Conservation (phyloP, 176 grass and related monocot genomes). For the Paspalum vaginatum region DNA sequence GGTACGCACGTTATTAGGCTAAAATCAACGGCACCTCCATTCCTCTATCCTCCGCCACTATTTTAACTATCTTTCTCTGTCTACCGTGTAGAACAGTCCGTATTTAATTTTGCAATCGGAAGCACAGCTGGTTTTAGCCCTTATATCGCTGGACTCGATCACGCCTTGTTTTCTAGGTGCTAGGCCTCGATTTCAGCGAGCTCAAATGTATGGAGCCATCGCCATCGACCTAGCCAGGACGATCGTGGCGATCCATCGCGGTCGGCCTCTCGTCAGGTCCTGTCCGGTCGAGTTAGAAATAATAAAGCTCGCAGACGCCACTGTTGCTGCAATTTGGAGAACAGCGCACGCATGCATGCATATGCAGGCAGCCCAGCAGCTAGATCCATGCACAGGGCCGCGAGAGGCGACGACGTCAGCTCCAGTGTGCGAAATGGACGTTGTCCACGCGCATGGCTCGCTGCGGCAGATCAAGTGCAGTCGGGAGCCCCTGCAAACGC, state of each 20-base stretch:
- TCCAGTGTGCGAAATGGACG: conserved; percentile 3
- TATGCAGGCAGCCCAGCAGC: background rate
- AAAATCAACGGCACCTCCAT: no score
- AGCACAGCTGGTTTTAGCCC: no score
- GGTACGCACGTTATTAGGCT: no score
- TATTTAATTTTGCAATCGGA: no score
- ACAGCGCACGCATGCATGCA: background rate
- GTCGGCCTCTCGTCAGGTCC: no score
- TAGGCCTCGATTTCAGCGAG: background rate
- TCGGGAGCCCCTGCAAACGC: background rate
- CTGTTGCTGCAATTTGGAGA: background rate
- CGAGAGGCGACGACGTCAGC: conserved; percentile 3
- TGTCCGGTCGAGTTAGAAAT: background rate
- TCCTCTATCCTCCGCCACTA: no score
- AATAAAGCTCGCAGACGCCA: conserved; percentile 15
- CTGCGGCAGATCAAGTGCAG: background rate
- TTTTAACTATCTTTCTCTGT: no score
- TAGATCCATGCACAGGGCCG: conserved; percentile 13
- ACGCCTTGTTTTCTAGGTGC: background rate
- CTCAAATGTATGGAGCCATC: background rate
- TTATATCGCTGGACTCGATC: no score
- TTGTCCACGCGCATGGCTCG: background rate
- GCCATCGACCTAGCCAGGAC: background rate
- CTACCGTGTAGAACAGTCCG: no score
- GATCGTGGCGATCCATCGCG: background rate